phyloP scores from a whole-genome alignment of 2,329 filamentous ascomycete species.

The Colletotrichum sp. region DNA sequence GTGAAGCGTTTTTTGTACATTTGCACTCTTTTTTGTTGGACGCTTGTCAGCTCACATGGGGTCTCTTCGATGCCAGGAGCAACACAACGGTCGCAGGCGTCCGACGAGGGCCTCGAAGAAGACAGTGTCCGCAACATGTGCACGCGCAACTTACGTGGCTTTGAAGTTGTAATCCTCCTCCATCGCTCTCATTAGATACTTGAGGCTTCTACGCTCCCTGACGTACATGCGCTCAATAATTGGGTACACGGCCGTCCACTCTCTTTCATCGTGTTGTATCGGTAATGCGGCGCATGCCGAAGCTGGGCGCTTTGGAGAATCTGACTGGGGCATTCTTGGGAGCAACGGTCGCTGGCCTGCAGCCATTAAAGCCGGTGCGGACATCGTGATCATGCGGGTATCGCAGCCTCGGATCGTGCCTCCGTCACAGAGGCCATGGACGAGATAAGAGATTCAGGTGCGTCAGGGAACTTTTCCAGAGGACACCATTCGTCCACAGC shows the following conservation, averaged over 20 bases:
- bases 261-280: constrained; percentile 18
- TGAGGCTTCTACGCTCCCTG: constrained; percentile 24
- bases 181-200: constrained; percentile 24
- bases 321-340: background rate
- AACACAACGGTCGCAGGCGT: background rate
- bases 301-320: background rate
- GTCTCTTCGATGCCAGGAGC: background rate
- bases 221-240: constrained; percentile 26
- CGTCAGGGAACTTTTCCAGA: background rate
- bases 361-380: background rate
- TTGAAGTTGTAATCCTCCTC: constrained; percentile 23
- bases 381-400: background rate
- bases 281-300: background rate
- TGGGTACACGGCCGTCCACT: constrained; percentile 25
- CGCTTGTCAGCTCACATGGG: background rate
- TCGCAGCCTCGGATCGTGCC: background rate
- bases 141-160: constrained; percentile 22
- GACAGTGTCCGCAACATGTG: background rate
- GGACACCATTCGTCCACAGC: background rate
- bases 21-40: constrained; percentile 13
- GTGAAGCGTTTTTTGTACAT: constrained; percentile 31
- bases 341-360: background rate
- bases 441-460: background rate
- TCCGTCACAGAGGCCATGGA: background rate
- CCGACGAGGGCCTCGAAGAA: background rate